phyloP scores from a whole-genome alignment of 345 rosid genomes.

The Lumnitzera racemosa region DNA sequence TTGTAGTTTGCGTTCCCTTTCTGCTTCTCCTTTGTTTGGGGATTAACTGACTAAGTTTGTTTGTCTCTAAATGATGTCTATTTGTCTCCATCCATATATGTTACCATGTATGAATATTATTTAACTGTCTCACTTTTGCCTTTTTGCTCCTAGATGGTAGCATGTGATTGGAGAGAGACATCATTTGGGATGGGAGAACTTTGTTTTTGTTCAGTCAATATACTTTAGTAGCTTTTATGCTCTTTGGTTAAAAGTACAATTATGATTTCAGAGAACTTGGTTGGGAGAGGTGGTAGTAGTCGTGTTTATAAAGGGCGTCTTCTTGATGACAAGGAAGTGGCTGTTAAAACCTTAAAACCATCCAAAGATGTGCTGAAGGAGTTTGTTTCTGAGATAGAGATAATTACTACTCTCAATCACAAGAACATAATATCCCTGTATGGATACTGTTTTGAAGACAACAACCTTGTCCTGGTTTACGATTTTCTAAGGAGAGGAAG shows the following conservation, averaged over 20 bases:
- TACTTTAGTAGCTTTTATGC: not conserved
- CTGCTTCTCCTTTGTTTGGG: not conserved
- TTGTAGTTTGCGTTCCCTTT: constrained; percentile 38
- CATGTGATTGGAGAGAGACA: too few species aligned
- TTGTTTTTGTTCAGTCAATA: too few species aligned
- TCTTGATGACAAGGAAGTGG: constrained; percentile 84
- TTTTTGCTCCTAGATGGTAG: too few species aligned
- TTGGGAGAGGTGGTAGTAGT: constrained; percentile 95
- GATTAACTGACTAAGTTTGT: too few species aligned
- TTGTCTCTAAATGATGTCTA: not conserved
- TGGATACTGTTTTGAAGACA: constrained; percentile 75
- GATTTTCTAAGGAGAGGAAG: constrained; percentile 89
- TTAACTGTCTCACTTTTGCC: too few species aligned
- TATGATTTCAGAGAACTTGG: constrained; percentile 51
- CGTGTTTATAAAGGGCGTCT: constrained; percentile 78
- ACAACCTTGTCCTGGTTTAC: constrained; percentile 65
- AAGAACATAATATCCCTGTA: constrained; percentile 72
- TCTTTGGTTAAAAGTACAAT: not conserved
- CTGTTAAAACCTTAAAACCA: constrained; percentile 80
- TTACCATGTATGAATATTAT: too few species aligned
- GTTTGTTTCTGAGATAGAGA: constrained; percentile 73
- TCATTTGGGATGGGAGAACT: too few species aligned
- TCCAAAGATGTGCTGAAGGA: constrained; percentile 59
- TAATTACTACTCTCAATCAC: constrained; percentile 64
- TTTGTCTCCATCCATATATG: not conserved